Evolutionary conservation across 495 filamentous ascomycete genomes (phyloP), one percentile per base, ranked within the genome.

Genomic region (Mytilinidion resinicola): DNA sequence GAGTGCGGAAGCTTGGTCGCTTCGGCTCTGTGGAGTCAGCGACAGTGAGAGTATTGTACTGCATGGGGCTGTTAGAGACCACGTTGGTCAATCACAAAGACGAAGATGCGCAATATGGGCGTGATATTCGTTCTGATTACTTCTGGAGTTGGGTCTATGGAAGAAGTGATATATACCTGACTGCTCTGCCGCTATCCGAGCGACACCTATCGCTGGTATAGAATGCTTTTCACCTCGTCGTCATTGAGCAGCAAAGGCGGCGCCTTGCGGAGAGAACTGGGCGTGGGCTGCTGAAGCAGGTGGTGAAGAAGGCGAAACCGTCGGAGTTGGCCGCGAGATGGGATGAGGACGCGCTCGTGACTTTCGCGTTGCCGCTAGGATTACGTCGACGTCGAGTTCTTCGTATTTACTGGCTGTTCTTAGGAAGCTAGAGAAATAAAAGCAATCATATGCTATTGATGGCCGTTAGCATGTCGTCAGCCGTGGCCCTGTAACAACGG

Each of bases 281-380:
- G 21, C 20, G 53, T 49, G 9, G 51, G 39, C 5, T n/a, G 33
- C 14, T 42, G 30, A 30, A 30, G 25, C 25, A 30, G 25, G 25
- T 30, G 25, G 25, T 30, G 6, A 30, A 30, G 25, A 30, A 30
- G 25, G 44, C 30, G 43, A 52, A 53, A 57, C 12, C 49, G 48
- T 60, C 57, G 54, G 53, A 60, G 62, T 43, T 59, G 61, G 55
- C 60, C 61, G 61, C 51, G 56, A 43, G 53, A 53, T 53, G 62
- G 47, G 36, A 15, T 37, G 25, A 15, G 30, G 25, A 30, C 25
- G 25, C 25, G 25, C 25, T 30, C 25, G 25, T 30, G 25, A 30
- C 25, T 30, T 30, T 30, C 3, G 25, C 25, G 25, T 6, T 30
- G 25, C 25, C 25, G 2, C 25, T 30, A 6, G 25, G 25, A 30